Evolutionary conservation across 1,284 basidiomycete species (phyloP), one percentile per base, ranked within the genome.

Genomic region (Sanguinoderma infundibulare): DNA sequence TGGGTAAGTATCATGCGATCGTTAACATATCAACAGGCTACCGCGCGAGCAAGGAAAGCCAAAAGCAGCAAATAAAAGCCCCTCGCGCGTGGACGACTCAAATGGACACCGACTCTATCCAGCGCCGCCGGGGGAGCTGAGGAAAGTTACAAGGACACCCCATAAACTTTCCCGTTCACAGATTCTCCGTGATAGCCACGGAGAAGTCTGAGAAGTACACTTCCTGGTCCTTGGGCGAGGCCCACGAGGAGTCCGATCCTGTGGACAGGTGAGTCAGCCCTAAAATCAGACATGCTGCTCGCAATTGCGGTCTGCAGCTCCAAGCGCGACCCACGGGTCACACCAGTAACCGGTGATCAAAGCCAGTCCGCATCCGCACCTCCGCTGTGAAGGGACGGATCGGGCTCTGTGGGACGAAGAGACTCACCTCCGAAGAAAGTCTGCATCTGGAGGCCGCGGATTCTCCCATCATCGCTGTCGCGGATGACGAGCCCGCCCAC

Each of bases 131-230:
- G 53, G 28, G 34, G 39, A 17, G 17, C 20, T 3, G 10, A 12
- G 53, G 28, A 44, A 36, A 17, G 17, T 10, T 3, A 17, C 26
- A 24, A 32, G 20, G 28, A 30, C 17, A 51, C 39, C 53, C 40
- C 40, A 34, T 42, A 34, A 42, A 54, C 0, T 22, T 20, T 30
- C 9, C n/a, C 6, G 34, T 52, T 77, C 75, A 85, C 55, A 84
- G 75, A 55, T 59, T 74, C 69, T 87, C 73, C 66, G 82, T 81
- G 70, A 89, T 83, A 47, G 84, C 81, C 57, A 87, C 76, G 20
- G 86, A 84, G 75, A 87, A 89, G 71, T 89, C 87, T 67, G 86
- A 83, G 74, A 89, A 88, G 72, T 78, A 89, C 34, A 81, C 73
- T 64, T 80, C 77, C 73, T 89, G 86, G 60, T 81, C 79, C 67